Base-by-base conservation (phyloP, 1,284 basidiomycete genomes). In the Clitocybe nebularis region DNA sequence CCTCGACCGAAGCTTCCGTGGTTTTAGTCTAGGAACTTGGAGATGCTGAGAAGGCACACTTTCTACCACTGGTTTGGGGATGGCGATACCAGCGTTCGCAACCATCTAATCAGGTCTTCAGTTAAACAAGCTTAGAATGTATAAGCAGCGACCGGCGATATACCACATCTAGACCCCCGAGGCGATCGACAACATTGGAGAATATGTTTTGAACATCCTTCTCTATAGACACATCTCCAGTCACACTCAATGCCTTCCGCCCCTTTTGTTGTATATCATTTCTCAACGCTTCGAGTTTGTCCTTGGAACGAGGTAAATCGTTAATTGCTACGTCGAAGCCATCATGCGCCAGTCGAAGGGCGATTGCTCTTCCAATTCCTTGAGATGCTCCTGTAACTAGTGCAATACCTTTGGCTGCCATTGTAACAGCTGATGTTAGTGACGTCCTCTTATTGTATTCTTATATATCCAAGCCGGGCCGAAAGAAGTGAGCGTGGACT, bases 131-230 rank as follows among this genome's bases (percentile, higher is more conserved):
- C 8, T 23, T n/a, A 16, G 13, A 32, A 10, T 8, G 13, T 13
- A 30, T 24, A 7, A 14, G n/a, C 17, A 23, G 17, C n/a, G n/a
- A n/a, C n/a, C n/a, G n/a, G n/a, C n/a, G n/a, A n/a, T n/a, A n/a
- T n/a, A n/a, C n/a, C n/a, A 57, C 50, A 21, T 54, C 47, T 1
- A 56, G 49, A n/a, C 48, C 45, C 1, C 59, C 59, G 11, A 60
- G 44, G 20, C 51, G 46, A 26, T 52, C 44, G 2, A 55, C 57
- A 4, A 51, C 46, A 19, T 38, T 40, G 7, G 37, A 25, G 10
- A 53, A 22, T 43, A 53, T 50, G 4, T 35, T 21, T 14, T 47
- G 36, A 4, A 53, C 49, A 9, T 48, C 16, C 2, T 6, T 23
- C 9, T 44, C 21, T 29, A 34, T 28, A 5, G 49, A 50, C 6